Percentiles rank a stretch among this genome's conserved stretches.
Conservation (phyloP, 108 stramenopile genomes). For the Skeletonema costatum region DNA sequence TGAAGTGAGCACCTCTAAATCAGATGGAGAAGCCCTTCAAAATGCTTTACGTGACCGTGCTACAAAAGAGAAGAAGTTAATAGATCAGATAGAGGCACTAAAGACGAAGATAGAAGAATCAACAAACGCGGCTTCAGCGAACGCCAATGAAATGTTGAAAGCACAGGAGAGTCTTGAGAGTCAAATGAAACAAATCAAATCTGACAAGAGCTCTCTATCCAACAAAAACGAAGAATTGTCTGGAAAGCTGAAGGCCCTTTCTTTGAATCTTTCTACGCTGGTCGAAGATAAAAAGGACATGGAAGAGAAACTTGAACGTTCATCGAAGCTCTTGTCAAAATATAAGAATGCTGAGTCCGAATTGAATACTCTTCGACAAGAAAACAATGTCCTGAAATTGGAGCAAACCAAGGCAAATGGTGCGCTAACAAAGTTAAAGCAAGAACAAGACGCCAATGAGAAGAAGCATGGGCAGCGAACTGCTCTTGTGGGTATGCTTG, state of each 20-base stretch:
- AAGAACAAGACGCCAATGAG: slow-evolving; percentile 81
- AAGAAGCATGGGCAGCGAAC: slow-evolving; percentile 86
- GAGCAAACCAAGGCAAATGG: slow-evolving; percentile 75
- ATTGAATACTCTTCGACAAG: slow-evolving; percentile 62
- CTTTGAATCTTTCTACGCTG: slow-evolving; percentile 61
- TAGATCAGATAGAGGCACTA: slow-evolving; percentile 50
- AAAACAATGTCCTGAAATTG: slow-evolving; percentile 77
- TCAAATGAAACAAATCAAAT: slow-evolving; percentile 44
- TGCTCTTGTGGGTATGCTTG: slow-evolving; percentile 88
- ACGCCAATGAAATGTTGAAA: slow-evolving; percentile 51
- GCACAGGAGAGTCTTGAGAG: slow-evolving; percentile 47
- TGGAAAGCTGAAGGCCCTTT: slow-evolving; percentile 68
- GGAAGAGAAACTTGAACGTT: slow-evolving; percentile 59
- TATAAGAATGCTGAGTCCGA: slow-evolving; percentile 67
- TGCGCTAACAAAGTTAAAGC: slow-evolving; percentile 71
- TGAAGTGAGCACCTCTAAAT: slow-evolving; percentile 35
- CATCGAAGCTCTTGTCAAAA: slow-evolving; percentile 62
- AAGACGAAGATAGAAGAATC: slow-evolving; percentile 55
- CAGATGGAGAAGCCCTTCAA: slow-evolving; percentile 55
- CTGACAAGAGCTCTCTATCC: slow-evolving; percentile 37
- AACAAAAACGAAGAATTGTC: slow-evolving; percentile 76
- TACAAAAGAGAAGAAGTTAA: slow-evolving; percentile 38
- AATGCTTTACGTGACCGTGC: slow-evolving; percentile 47
- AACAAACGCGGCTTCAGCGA: slow-evolving; percentile 40
- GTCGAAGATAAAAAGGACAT: slow-evolving; percentile 72